Evolutionary conservation across 257 asterid species (phyloP), one percentile per base, ranked within the genome.

Genomic region (Coffea canephora): DNA sequence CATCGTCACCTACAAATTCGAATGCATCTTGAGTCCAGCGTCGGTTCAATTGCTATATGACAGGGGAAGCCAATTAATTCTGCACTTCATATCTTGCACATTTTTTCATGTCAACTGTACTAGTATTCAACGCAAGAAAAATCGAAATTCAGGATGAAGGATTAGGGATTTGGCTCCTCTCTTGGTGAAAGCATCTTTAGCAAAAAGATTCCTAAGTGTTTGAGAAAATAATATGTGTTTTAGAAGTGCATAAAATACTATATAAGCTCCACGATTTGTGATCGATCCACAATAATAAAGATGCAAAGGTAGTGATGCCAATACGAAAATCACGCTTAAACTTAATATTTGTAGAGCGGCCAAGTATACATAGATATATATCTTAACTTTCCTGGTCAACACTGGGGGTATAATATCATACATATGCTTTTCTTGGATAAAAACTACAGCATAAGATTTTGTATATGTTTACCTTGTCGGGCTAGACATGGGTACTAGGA

Each of bases 401-500:
- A 39, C 27, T 18, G 25, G 3, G 18, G 50, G 13, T 18, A 39
- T 71, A 10, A 45, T 45, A 13, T 21, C 3, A 15, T 52, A 27
- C 39, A 36, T 25, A 23, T 67, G n/a, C 3, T 46, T 25, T 34
- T 19, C 7, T 27, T 31, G n/a, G n/a, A 8, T 10, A 59, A 61
- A 59, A 31, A 19, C 34, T 6, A 27, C 4, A 50, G 16, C 4
- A 31, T 19, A 18, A 39, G 25, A 8, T 25, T 23, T 34, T 21
- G 50, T 10, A 25, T 61, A 45, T 76, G 25, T 64, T 45, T 45
- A 49, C 55, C 16, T 19, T 69, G 81, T 21, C 14, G 70, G 54
- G 14, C 0, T 21, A 27, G 77, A 61, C 71, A 76, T 78, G 68
- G 73, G 65, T 45, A n/a, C 18, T 16, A 55, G 80, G 77, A 75